Conservation (phyloP, 306 rosid genomes). For the Acmispon strigosus region DNA sequence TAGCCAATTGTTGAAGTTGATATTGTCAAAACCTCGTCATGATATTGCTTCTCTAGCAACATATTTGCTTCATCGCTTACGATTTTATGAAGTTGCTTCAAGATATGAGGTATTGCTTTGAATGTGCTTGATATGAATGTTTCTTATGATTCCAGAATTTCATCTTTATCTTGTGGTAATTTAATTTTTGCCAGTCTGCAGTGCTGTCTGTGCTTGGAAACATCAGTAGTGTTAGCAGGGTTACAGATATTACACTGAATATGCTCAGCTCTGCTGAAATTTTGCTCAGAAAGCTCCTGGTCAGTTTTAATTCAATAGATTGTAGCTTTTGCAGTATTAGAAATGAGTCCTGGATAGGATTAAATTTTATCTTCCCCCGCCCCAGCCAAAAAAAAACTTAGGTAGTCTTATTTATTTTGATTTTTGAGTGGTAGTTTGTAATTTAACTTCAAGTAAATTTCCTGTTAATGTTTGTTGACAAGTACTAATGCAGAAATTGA, state of each 20-base stretch:
- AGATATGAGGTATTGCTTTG: slow-evolving; percentile 76
- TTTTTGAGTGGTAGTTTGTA: not conserved
- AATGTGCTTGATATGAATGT: slow-evolving; percentile 17
- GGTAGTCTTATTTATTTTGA: not conserved
- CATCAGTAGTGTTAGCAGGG: slow-evolving; percentile 52
- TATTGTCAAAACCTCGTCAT: slow-evolving; percentile 79
- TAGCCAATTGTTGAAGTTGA: slow-evolving; percentile 64
- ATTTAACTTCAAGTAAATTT: not conserved
- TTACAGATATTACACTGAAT: slow-evolving; percentile 58
- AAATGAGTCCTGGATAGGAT: not conserved
- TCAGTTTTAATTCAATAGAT: slow-evolving; percentile 46
- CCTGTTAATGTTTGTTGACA: slow-evolving; percentile 39
- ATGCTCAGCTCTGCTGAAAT: slow-evolving; percentile 62
- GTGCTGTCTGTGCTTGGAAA: slow-evolving; percentile 71
- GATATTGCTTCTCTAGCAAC: slow-evolving; percentile 90
- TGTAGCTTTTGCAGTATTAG: slow-evolving; percentile 21
- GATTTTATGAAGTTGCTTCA: slow-evolving; percentile 84
- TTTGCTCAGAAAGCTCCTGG: slow-evolving; percentile 79
- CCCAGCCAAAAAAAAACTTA: not conserved
- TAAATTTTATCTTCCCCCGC: not conserved
- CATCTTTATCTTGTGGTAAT: slow-evolving; percentile 31
- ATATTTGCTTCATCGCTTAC: slow-evolving; percentile 70
- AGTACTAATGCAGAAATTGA: slow-evolving; percentile 78
- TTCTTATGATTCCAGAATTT: not conserved
- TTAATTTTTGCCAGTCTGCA: slow-evolving; percentile 67